Conservation (phyloP, 1,284 basidiomycete genomes). For the Melampsora americana region DNA sequence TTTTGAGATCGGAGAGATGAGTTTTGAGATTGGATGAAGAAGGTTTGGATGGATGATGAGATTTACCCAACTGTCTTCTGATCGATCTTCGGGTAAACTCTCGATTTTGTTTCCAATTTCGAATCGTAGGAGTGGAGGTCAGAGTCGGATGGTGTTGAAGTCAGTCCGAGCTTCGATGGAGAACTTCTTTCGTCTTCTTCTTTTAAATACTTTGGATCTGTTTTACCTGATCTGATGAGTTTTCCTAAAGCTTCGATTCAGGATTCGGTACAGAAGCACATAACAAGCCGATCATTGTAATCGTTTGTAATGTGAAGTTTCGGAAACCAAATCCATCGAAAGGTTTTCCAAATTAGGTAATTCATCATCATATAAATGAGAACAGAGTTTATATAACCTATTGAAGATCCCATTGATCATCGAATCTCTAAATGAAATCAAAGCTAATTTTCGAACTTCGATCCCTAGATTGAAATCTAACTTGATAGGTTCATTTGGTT, state of each 20-base stretch:
- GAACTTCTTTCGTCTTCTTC: too few relatives aligned
- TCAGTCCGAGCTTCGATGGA: too few relatives aligned
- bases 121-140: not conserved
- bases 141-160: not conserved
- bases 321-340: not conserved
- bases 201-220: conserved; percentile 12
- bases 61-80: conserved; percentile 24
- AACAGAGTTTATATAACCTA: conserved; percentile 26
- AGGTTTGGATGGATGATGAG: not conserved
- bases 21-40: not conserved
- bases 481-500: not conserved
- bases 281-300: conserved; percentile 36
- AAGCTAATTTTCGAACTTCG: conserved; percentile 25
- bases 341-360: not conserved
- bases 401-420: conserved; percentile 5
- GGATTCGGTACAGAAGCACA: conserved; percentile 16
- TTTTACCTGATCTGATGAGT: conserved; percentile 20
- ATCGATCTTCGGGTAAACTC: conserved; percentile 34
- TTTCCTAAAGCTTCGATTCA: conserved; percentile 26
- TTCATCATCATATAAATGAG: conserved; percentile 19
- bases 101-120: conserved; percentile 32
- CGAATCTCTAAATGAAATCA: conserved; percentile 25
- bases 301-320: conserved; percentile 32
- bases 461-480: conserved; percentile 2
- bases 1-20: too few relatives aligned